phyloP scores from a whole-genome alignment of 2,329 filamentous ascomycete genomes.

The Penicillium verrucosum region DNA sequence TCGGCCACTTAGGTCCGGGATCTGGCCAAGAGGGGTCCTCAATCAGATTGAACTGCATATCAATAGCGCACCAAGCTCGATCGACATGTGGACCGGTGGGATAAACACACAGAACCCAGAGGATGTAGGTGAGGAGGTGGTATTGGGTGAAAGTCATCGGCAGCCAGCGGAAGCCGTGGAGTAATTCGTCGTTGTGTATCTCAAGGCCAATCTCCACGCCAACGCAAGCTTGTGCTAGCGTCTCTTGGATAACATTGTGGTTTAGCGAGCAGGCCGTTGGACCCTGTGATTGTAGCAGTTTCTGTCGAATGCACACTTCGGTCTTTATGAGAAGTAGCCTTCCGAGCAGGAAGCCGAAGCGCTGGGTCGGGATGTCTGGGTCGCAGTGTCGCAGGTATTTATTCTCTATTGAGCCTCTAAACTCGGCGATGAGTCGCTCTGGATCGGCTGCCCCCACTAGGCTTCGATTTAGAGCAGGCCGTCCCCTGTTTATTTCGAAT shows the following conservation, averaged over 20 bases:
- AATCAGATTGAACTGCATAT: slow-evolving; percentile 14
- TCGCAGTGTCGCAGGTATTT: slow-evolving; percentile 53
- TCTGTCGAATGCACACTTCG: slow-evolving; percentile 35
- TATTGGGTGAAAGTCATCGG: slow-evolving; percentile 44
- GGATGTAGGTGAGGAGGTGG: slow-evolving; percentile 44
- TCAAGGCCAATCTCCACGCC: slow-evolving; percentile 35
- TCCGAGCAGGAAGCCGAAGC: slow-evolving; percentile 30
- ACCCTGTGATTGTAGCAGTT: slow-evolving; percentile 14
- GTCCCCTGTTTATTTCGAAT: slow-evolving; percentile 50
- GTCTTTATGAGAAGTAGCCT: slow-evolving; percentile 35
- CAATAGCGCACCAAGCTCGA: slow-evolving; percentile 32
- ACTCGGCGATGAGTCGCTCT: slow-evolving; percentile 42
- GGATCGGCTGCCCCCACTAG: background rate
- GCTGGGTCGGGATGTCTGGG: slow-evolving; percentile 49
- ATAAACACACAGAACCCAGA: slow-evolving; percentile 46
- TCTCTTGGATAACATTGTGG: slow-evolving; percentile 30
- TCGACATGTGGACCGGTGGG: slow-evolving; percentile 31
- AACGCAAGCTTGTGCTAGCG: slow-evolving; percentile 34
- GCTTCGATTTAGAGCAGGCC: slow-evolving; percentile 6
- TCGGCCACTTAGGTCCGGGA: slow-evolving; percentile 24
- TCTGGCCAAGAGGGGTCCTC: slow-evolving; percentile 22
- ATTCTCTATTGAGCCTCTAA: slow-evolving; percentile 48
- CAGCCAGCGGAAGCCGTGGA: slow-evolving; percentile 40
- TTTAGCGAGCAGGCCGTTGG: slow-evolving; percentile 9
- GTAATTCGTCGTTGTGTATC: slow-evolving; percentile 37